These are phyloP conservation scores for Cnidoscolus chayamansa DNA, from an alignment of 441 rosid genomes.

Conservation along the genomic window DNA sequence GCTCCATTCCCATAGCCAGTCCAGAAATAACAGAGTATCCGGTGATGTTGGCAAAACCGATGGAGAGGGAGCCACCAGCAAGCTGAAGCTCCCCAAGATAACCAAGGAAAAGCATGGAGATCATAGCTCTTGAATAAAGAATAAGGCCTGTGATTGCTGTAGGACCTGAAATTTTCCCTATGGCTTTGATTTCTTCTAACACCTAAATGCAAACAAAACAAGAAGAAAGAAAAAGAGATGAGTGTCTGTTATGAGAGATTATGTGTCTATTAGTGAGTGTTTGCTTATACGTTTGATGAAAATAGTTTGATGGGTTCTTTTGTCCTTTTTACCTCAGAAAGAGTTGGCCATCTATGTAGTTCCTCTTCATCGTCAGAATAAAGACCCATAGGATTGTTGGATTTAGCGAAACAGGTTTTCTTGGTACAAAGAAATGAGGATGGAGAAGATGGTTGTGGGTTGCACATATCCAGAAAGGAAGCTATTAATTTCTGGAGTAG, in stretches of 20 bases:
- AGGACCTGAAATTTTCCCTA: constrained; percentile 88
- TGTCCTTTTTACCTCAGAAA: constrained; percentile 54
- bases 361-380: constrained; percentile 35
- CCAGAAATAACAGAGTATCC: constrained; percentile 98
- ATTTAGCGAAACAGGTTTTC: constrained; percentile 38
- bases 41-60: constrained; percentile 93
- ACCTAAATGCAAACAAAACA: constrained; percentile 45
- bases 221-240: constrained; percentile 5
- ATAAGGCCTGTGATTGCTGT: constrained; percentile 76
- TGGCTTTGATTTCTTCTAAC: constrained; percentile 73
- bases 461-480: constrained; percentile 42
- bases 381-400: constrained; percentile 35
- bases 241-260: not conserved
- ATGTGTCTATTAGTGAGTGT: not conserved
- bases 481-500: constrained; percentile 9
- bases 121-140: constrained; percentile 82
- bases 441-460: constrained; percentile 55
- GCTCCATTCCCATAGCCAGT: constrained; percentile 98
- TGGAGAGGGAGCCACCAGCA: constrained; percentile 93
- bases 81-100: constrained; percentile 91
- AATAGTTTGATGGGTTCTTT: constrained; percentile 1
- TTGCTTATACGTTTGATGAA: not conserved
- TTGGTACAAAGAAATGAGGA: constrained; percentile 41
- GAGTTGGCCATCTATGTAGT: constrained; percentile 73
- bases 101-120: constrained; percentile 94